phyloP scores from a whole-genome alignment of 192 early-diverging fungal genomes.

The Coemansia sp. region DNA sequence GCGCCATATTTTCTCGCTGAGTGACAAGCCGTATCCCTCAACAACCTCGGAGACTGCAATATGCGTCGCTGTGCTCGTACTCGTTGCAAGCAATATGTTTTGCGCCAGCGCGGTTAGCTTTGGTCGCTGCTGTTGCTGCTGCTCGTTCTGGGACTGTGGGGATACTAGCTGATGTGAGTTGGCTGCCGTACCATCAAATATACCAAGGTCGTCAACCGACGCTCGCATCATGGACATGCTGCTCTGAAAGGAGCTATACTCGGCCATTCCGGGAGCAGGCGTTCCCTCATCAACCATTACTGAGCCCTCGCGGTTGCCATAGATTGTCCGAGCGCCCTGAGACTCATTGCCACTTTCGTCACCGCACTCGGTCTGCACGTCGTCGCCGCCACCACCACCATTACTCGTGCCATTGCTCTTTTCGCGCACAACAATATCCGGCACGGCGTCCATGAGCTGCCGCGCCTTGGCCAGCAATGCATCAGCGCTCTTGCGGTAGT shows the following conservation, averaged over 20 bases:
- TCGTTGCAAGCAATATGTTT: conserved; percentile 31
- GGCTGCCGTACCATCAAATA: conserved; percentile 6
- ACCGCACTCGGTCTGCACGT: conserved; percentile 60
- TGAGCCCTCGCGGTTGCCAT: conserved; percentile 34
- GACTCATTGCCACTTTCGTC: conserved; percentile 61
- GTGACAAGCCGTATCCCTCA: conserved; percentile 33
- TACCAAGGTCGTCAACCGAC: conserved; percentile 3
- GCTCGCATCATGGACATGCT: conserved; percentile 8
- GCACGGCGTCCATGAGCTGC: conserved; percentile 76
- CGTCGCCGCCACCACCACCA: conserved; percentile 53
- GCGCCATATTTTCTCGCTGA: conserved; percentile 46
- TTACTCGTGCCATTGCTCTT: conserved; percentile 22
- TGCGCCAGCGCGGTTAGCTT: conserved; percentile 17
- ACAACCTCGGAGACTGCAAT: conserved; percentile 30
- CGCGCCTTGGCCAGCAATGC: conserved; percentile 79
- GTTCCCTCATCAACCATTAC: conserved; percentile 31
- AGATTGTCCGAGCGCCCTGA: conserved; percentile 24
- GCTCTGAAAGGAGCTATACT: conserved; percentile 9
- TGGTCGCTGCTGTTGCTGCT: conserved; percentile 24
- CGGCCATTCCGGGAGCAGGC: conserved; percentile 18
- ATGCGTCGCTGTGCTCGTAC: conserved; percentile 4
- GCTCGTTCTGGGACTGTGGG: conserved; percentile 41
- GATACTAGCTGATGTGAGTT: conserved; percentile 13
- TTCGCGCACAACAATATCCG: conserved; percentile 77
- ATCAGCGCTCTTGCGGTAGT: conserved; percentile 82